Evolutionary conservation across 2,329 filamentous ascomycete species (phyloP), one percentile per base, ranked within the genome.

Genomic region (Ophiostoma ips): DNA sequence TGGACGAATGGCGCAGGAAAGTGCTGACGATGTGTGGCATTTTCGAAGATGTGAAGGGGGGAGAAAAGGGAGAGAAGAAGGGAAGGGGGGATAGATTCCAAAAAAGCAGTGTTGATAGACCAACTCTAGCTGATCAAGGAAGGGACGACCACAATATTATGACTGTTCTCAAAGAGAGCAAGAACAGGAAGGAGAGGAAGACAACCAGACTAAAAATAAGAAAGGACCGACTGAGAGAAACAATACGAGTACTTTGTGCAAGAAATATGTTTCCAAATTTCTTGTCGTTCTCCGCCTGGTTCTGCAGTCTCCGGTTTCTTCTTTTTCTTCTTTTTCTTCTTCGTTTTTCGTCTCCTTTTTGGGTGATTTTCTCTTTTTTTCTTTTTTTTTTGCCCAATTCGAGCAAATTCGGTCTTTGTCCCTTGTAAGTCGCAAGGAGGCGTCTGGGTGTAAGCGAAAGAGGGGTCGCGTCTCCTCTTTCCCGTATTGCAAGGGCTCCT

Each of bases 1-100:
- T 62, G 55, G 73, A 72, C n/a, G 75, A 73, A 55, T 68, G 70
- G 57, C 73, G 72, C 57, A 79, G 68, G 63, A 79, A 77, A 60
- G 69, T 73, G 60, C 71, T 66, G 55, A 79, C 75, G 53, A 71
- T 67, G 65, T 77, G 73, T 60, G 75, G 75, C 76, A 79, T 79
- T 30, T 41, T 43, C 21, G 10, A 15, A 16, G 9, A 4, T 53
- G 56, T 56, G 33, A n/a, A 28, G 34, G 40, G 11, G 11, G 12
- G 30, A 16, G n/a, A 21, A 11, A n/a, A 38, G 36, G 13, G 18
- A 31, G 40, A 35, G 19, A 28, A 24, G 33, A n/a, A 21, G 28
- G 18, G 36, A 16, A 37, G 15, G 35, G 9, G 33, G 24, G 45
- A 41, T n/a, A n/a, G n/a, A 28, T 5, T 28, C 24, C 4, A 28